Evolutionary conservation across 1,139 yeast genomes (phyloP).

Genomic region (Scheffersomyces insectosa): DNA sequence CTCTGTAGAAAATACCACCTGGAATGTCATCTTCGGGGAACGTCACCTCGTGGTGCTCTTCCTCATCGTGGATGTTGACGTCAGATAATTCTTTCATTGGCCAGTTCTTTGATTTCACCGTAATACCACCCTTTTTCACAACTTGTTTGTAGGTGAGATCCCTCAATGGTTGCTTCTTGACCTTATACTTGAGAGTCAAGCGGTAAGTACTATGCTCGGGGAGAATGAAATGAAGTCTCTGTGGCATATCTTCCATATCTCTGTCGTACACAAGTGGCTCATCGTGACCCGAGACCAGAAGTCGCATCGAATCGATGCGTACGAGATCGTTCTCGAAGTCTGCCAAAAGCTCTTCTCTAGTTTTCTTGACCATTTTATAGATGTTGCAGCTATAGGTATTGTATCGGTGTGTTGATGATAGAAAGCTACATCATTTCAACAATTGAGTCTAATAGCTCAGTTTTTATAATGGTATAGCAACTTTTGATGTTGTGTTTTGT

Average conservation of each 20-base stretch:
- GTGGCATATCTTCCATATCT: slow-evolving; percentile 31
- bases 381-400: background rate
- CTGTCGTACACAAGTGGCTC: slow-evolving; percentile 21
- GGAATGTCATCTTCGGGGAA: slow-evolving; percentile 37
- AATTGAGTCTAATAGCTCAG: too few species aligned
- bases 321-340: slow-evolving; percentile 27
- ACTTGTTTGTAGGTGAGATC: slow-evolving; percentile 33
- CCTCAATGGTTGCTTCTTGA: slow-evolving; percentile 23
- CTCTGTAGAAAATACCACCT: slow-evolving; percentile 35
- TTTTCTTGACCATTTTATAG: slow-evolving; percentile 4
- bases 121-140: slow-evolving; percentile 32
- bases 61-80: slow-evolving; percentile 18
- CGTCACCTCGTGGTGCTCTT: slow-evolving; percentile 17
- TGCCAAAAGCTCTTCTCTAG: slow-evolving; percentile 16
- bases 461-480: too few species aligned
- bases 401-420: too few species aligned
- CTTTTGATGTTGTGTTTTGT: too few species aligned
- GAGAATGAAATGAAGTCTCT: slow-evolving; percentile 26
- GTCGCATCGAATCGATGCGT: slow-evolving; percentile 25
- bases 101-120: slow-evolving; percentile 27
- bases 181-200: slow-evolving; percentile 29
- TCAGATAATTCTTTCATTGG: slow-evolving; percentile 20
- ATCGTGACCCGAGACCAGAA: slow-evolving; percentile 30
- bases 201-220: slow-evolving; percentile 36
- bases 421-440: too few species aligned